Conservation (phyloP, 2,329 filamentous ascomycete species). For the Talaromyces sp. region DNA sequence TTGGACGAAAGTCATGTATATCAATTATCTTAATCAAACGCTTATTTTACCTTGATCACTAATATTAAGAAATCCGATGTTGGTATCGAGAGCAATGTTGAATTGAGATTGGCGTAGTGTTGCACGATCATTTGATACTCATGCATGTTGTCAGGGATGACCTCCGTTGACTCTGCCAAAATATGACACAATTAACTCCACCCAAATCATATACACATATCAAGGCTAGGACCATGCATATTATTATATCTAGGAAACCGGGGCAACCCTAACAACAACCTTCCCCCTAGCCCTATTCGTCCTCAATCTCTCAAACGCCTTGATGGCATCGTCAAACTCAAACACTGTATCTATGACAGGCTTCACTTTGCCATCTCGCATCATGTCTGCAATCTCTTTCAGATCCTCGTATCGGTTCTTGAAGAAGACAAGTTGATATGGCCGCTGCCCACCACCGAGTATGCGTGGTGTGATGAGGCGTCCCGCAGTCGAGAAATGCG, state of each 20-base stretch:
- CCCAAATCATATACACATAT: neutral
- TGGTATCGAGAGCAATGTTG: neutral
- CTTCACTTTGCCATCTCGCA: slow-evolving; percentile 58
- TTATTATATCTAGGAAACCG: neutral
- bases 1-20: neutral
- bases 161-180: neutral
- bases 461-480: slow-evolving; percentile 46
- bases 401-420: slow-evolving; percentile 46
- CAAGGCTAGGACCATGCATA: neutral
- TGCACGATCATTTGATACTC: neutral
- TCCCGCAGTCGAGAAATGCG: slow-evolving; percentile 30
- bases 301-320: slow-evolving; percentile 59
- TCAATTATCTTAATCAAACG: neutral
- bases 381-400: slow-evolving; percentile 51
- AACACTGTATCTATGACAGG: slow-evolving; percentile 56
- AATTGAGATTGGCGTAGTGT: neutral
- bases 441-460: slow-evolving; percentile 50
- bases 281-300: slow-evolving; percentile 58
- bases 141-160: neutral
- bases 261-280: slow-evolving; percentile 48
- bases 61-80: neutral
- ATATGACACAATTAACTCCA: neutral
- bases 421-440: slow-evolving; percentile 34
- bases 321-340: slow-evolving; percentile 54
- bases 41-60: neutral